phyloP scores from a whole-genome alignment of 2,329 filamentous ascomycete genomes.

The Geoglossum cookeanum region DNA sequence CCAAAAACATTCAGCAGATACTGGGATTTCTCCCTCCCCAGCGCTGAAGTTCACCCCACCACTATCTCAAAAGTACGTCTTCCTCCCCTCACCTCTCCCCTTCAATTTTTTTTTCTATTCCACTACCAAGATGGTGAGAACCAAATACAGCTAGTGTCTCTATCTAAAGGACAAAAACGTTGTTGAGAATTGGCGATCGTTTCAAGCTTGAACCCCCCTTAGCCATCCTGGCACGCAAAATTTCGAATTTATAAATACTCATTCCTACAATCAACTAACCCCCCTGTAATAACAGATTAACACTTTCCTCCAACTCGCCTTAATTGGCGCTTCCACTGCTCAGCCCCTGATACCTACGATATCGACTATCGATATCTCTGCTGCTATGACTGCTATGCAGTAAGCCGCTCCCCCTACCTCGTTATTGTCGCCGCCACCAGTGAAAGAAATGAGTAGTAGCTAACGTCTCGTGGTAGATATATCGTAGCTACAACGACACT shows the following conservation, averaged over 20 bases:
- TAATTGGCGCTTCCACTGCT: constrained; percentile 70
- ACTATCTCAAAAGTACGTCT: constrained; percentile 47
- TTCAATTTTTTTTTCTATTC: too few species aligned
- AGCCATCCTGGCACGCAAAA: too few species aligned
- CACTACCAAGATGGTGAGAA: too few species aligned
- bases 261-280: neutral
- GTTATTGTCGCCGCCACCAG: neutral
- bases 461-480: constrained; percentile 35
- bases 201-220: too few species aligned
- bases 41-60: constrained; percentile 66
- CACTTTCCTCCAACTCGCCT: constrained; percentile 71
- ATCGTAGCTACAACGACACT: constrained; percentile 75
- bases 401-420: constrained; percentile 23
- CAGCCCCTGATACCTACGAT: constrained; percentile 42
- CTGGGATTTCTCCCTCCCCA: constrained; percentile 92
- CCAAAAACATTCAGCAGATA: constrained; percentile 86
- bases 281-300: constrained; percentile 44
- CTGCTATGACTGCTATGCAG: constrained; percentile 42
- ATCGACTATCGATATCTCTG: constrained; percentile 28
- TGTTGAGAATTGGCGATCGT: too few species aligned
- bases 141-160: too few species aligned
- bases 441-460: neutral
- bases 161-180: too few species aligned
- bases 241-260: too few species aligned
- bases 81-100: constrained; percentile 18